Percentiles rank a stretch among this genome's conserved stretches.
phyloP scores from a whole-genome alignment of 2,329 filamentous ascomycete genomes.

The Calonectria leucothoes region DNA sequence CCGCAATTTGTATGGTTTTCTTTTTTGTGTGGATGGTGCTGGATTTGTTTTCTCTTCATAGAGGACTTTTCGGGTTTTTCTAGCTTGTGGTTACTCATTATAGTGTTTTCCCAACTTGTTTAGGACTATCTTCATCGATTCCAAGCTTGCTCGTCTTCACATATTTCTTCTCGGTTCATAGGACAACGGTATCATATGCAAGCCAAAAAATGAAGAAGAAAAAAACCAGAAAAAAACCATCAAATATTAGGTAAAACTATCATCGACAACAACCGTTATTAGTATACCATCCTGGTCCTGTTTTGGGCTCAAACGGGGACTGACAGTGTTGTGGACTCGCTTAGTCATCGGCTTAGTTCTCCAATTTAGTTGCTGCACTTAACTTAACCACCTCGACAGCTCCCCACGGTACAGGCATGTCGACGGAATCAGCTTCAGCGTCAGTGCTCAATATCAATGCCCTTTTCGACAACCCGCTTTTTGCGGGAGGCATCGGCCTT shows the following conservation, averaged over 20 bases:
- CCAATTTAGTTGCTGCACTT: slow-evolving; percentile 12
- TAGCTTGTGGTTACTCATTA: too few relatives aligned
- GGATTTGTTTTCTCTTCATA: neutral
- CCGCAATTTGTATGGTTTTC: neutral
- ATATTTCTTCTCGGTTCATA: too few relatives aligned
- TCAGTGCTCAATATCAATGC: slow-evolving; percentile 63
- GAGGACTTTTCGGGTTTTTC: neutral
- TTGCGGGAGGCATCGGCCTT: slow-evolving; percentile 85
- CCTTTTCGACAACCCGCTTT: slow-evolving; percentile 72
- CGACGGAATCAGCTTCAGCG: slow-evolving; percentile 43
- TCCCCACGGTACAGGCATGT: slow-evolving; percentile 44
- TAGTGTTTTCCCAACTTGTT: too few relatives aligned
- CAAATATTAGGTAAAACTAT: neutral
- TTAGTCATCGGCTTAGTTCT: slow-evolving; percentile 21
- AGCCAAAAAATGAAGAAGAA: neutral
- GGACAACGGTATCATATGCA: neutral
- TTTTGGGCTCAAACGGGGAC: neutral
- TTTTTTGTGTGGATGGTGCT: neutral
- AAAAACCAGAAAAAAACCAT: neutral
- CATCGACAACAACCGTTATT: neutral
- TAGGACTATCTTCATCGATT: too few relatives aligned
- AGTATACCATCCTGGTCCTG: neutral
- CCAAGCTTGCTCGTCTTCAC: too few relatives aligned
- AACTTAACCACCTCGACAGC: slow-evolving; percentile 29
- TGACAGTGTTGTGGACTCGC: neutral